Percentiles rank a stretch among this genome's conserved stretches.
Conservation (phyloP, 1,284 basidiomycete species). For the Trametes versicolor region DNA sequence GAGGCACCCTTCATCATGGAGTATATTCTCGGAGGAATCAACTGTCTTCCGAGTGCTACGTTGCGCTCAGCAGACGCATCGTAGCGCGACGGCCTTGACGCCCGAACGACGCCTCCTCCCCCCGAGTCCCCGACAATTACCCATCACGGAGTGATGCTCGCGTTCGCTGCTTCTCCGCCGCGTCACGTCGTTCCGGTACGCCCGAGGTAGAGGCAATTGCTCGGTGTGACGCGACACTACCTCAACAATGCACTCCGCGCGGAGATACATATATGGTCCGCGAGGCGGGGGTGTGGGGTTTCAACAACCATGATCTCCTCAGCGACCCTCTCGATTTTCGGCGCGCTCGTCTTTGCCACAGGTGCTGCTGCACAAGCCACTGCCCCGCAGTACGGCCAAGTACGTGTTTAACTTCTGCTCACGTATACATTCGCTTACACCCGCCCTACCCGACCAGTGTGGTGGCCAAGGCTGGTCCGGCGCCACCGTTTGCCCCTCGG, state of each 20-base stretch:
- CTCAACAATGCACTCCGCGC: not conserved
- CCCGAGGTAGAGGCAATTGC: constrained; percentile 39
- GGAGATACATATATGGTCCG: constrained; percentile 25
- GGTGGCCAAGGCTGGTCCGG: constrained; percentile 56
- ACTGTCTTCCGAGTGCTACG: not conserved
- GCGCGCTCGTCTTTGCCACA: constrained; percentile 34
- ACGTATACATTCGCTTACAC: not conserved
- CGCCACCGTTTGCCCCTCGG: constrained; percentile 55
- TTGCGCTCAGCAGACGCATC: constrained; percentile 1
- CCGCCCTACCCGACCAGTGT: constrained; percentile 26
- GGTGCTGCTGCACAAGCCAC: constrained; percentile 38
- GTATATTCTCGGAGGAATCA: not conserved
- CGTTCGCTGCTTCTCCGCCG: constrained; percentile 4
- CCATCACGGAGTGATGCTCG: constrained; percentile 3
- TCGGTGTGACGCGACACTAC: constrained; percentile 26
- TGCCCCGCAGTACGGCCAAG: constrained; percentile 44
- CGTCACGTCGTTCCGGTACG: constrained; percentile 11
- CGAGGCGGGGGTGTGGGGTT: not conserved
- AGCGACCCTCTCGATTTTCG: constrained; percentile 29
- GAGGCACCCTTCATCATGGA: not conserved
- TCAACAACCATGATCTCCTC: constrained; percentile 31
- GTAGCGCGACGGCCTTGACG: not conserved
- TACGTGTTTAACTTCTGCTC: constrained; percentile 11
- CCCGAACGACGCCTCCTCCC: not conserved
- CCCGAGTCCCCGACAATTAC: constrained; percentile 22